phyloP scores from a whole-genome alignment of 2,329 filamentous ascomycete genomes.

The Pezicula radicicola region DNA sequence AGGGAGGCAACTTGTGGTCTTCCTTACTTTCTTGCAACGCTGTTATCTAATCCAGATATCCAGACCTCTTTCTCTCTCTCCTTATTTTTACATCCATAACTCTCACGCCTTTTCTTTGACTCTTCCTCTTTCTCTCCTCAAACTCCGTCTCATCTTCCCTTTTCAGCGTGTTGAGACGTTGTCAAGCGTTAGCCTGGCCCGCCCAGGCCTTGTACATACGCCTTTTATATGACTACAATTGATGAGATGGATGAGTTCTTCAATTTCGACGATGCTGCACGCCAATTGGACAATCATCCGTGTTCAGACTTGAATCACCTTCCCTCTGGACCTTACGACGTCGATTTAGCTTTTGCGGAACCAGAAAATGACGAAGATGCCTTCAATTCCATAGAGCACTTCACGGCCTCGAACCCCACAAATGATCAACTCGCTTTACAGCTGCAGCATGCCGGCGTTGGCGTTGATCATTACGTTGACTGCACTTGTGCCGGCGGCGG shows the following conservation, averaged over 20 bases:
- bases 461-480: conserved; percentile 23
- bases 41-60: background rate
- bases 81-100: background rate
- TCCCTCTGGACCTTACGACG: conserved; percentile 31
- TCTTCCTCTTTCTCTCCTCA: conserved; percentile 2
- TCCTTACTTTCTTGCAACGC: background rate
- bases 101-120: conserved; percentile 19
- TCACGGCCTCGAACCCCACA: conserved; percentile 38
- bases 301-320: conserved; percentile 14
- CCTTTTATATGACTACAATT: conserved; percentile 34
- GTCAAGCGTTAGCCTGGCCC: background rate
- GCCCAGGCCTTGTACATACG: conserved; percentile 6
- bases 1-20: too few relatives aligned
- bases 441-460: conserved; percentile 25
- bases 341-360: conserved; percentile 53
- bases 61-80: background rate
- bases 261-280: conserved; percentile 53
- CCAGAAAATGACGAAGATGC: conserved; percentile 57
- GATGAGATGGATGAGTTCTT: conserved; percentile 60
- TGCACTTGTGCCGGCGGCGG: too few relatives aligned
- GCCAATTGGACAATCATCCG: background rate
- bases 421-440: conserved; percentile 27
- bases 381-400: conserved; percentile 58
- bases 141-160: background rate
- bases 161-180: background rate